phyloP scores from a whole-genome alignment of 2,329 filamentous ascomycete genomes.

The Fusarium tricinctum region DNA sequence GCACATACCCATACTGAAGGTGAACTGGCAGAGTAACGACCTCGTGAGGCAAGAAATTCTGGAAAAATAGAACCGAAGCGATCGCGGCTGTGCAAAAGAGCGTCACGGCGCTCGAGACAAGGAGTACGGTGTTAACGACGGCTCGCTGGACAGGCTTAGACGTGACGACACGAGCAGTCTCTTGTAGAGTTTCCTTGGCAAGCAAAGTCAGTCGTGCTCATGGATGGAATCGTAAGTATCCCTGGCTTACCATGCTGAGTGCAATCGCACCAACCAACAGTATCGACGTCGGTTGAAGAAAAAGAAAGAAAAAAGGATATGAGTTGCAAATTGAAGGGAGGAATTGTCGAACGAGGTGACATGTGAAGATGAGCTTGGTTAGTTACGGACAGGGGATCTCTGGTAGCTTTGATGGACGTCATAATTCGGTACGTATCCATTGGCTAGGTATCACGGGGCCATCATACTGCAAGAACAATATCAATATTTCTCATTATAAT shows the following conservation, averaged over 20 bases:
- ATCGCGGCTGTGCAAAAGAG: slow-evolving; percentile 64
- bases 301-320: no score
- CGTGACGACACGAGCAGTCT: slow-evolving; percentile 58
- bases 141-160: slow-evolving; percentile 66
- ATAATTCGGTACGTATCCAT: slow-evolving; percentile 42
- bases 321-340: slow-evolving; percentile 21
- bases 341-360: slow-evolving; percentile 25
- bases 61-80: slow-evolving; percentile 68
- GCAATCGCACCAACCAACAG: slow-evolving; percentile 16
- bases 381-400: slow-evolving; percentile 19
- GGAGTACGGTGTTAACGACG: slow-evolving; percentile 62
- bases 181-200: slow-evolving; percentile 54
- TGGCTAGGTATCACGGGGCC: not conserved
- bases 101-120: slow-evolving; percentile 58
- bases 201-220: slow-evolving; percentile 16
- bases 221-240: not conserved
- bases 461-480: not conserved
- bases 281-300: slow-evolving; percentile 18
- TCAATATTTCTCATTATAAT: not conserved
- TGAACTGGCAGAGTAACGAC: slow-evolving; percentile 66
- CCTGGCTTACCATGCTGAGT: slow-evolving; percentile 39
- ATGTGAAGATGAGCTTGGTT: slow-evolving; percentile 42
- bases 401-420: slow-evolving; percentile 43
- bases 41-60: slow-evolving; percentile 69
- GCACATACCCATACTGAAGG: slow-evolving; percentile 70